phyloP scores from a whole-genome alignment of 441 rosid genomes.

The Populus tomentosa region DNA sequence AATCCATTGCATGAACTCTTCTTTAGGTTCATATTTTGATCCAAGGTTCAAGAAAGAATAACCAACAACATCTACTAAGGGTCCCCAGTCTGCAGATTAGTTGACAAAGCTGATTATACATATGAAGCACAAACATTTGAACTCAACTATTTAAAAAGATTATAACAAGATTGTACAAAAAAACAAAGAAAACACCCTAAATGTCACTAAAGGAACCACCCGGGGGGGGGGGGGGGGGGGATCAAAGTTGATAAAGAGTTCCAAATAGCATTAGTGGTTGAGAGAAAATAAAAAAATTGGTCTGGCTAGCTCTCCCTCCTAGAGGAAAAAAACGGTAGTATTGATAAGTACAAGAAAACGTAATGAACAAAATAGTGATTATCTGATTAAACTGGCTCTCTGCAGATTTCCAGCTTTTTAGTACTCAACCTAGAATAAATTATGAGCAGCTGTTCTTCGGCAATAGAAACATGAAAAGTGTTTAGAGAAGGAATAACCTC shows the following conservation, averaged over 20 bases:
- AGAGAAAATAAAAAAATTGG: conserved; percentile 2
- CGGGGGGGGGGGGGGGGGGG: too few species aligned
- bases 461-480: not conserved
- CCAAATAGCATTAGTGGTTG: not conserved
- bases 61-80: conserved; percentile 93
- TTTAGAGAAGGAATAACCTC: not conserved
- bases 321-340: not conserved
- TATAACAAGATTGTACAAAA: not conserved
- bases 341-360: not conserved
- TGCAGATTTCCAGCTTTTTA: not conserved
- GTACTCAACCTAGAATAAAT: not conserved
- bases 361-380: not conserved
- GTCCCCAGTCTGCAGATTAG: conserved; percentile 85
- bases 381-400: not conserved
- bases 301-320: not conserved
- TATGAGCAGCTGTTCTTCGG: not conserved
- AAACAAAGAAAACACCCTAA: not conserved
- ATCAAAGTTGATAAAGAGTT: not conserved
- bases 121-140: conserved; percentile 9
- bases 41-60: conserved; percentile 93
- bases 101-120: conserved; percentile 8
- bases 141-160: not conserved
- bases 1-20: conserved; percentile 73
- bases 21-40: conserved; percentile 64
- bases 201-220: not conserved